Conservation (phyloP, 2,329 filamentous ascomycete genomes). For the Arthroderma uncinatum region DNA sequence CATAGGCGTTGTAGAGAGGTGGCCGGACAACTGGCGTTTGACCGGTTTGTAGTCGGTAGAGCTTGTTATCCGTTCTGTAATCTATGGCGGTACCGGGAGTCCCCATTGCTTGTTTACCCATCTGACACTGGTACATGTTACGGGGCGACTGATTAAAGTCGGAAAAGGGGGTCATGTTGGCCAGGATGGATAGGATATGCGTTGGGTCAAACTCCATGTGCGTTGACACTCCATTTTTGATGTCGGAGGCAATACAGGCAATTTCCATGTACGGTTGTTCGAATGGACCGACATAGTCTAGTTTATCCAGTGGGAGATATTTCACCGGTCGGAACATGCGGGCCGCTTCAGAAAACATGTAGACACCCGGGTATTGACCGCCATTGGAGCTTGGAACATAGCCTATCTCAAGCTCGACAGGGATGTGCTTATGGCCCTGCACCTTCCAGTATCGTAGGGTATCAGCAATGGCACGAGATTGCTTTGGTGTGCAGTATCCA, state of each 20-base stretch:
- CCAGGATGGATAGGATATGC: constrained; percentile 92
- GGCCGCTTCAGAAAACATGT: constrained; percentile 76
- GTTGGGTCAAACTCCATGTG: constrained; percentile 92
- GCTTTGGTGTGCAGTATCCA: constrained; percentile 78
- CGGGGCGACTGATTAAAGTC: constrained; percentile 97
- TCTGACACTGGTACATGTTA: constrained; percentile 99
- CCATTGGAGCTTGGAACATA: constrained; percentile 78
- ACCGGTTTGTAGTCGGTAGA: constrained; percentile 86
- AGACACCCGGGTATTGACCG: constrained; percentile 93
- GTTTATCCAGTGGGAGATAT: constrained; percentile 73
- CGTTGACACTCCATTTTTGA: constrained; percentile 76
- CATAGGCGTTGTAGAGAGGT: constrained; percentile 89
- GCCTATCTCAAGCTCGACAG: constrained; percentile 77
- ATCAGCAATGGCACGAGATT: constrained; percentile 71
- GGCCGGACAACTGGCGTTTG: constrained; percentile 90
- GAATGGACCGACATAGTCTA: constrained; percentile 82
- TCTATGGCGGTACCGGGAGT: constrained; percentile 76
- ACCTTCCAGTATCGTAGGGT: constrained; percentile 94
- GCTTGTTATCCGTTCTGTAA: constrained; percentile 93
- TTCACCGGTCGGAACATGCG: constrained; percentile 87
- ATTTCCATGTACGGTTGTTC: constrained; percentile 99
- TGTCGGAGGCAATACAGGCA: constrained; percentile 76
- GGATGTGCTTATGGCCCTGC: constrained; percentile 67
- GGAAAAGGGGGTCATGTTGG: constrained; percentile 97
- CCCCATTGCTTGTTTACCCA: constrained; percentile 99